These are phyloP conservation scores for Fusarium virguliforme DNA, from an alignment of 2,329 filamentous ascomycete species.

Conservation along the genomic window DNA sequence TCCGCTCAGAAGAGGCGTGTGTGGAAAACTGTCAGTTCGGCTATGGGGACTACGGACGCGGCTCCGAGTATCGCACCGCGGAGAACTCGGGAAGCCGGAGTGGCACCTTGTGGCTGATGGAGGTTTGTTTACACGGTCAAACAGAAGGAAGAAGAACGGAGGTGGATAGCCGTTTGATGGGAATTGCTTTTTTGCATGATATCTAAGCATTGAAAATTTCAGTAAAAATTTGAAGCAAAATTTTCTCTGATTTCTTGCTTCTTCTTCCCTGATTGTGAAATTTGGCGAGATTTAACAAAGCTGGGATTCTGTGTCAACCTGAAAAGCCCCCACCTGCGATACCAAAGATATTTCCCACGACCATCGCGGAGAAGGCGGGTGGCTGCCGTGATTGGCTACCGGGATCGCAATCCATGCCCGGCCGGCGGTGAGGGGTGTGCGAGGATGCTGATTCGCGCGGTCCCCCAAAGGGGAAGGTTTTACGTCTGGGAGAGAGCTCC, in stretches of 20 bases:
- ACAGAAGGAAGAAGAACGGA: background rate
- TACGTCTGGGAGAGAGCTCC: background rate
- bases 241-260: conserved; percentile 25
- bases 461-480: conserved; percentile 37
- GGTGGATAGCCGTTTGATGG: conserved; percentile 23
- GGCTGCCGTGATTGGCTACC: conserved; percentile 42
- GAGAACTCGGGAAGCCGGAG: background rate
- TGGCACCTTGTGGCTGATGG: conserved; percentile 12
- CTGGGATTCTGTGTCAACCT: conserved; percentile 2
- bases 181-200: conserved; percentile 15
- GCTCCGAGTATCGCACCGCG: conserved; percentile 30
- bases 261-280: conserved; percentile 35
- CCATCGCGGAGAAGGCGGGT: conserved; percentile 39
- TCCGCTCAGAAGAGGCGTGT: conserved; percentile 24
- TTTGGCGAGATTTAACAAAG: conserved; percentile 37
- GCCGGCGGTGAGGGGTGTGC: conserved; percentile 35
- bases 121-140: background rate
- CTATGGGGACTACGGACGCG: conserved; percentile 29
- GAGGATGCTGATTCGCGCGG: conserved; percentile 34
- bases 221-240: conserved; percentile 9
- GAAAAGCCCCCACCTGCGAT: background rate
- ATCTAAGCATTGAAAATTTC: conserved; percentile 6
- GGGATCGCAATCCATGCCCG: conserved; percentile 38
- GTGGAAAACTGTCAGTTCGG: conserved; percentile 21
- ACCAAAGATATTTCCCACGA: conserved; percentile 3